Evolutionary conservation across 116 monocot genomes (phyloP).

Genomic region (Papilionanthe hybrid): DNA sequence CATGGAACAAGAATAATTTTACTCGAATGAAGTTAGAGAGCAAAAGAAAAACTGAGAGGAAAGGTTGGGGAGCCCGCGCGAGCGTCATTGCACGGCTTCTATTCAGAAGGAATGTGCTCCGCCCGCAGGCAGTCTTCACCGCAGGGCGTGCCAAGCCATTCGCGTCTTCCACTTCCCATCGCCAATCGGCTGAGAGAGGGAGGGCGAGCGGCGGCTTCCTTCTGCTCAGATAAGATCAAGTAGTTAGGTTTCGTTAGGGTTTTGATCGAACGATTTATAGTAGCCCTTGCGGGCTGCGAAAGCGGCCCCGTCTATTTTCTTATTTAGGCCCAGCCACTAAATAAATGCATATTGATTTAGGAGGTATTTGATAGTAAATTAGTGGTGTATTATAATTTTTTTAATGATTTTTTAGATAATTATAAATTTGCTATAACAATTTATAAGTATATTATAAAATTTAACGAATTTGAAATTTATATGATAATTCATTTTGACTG

Average conservation of each 20-base stretch:
- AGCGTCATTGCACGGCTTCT: constrained; percentile 7
- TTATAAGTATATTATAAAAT: too few species aligned
- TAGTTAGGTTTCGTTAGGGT: neutral
- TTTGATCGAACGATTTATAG: neutral
- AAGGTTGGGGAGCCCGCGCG: neutral
- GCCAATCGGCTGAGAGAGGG: neutral
- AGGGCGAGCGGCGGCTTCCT: constrained; percentile 4
- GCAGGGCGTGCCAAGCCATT: constrained; percentile 8
- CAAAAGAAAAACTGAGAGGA: neutral
- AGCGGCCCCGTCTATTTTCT: too few species aligned
- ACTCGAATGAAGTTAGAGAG: neutral
- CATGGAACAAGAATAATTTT: neutral
- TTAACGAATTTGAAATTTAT: too few species aligned
- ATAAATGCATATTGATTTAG: too few species aligned
- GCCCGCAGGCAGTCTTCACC: constrained; percentile 8
- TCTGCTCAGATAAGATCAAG: constrained; percentile 10
- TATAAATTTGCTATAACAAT: too few species aligned
- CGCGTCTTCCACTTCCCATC: neutral
- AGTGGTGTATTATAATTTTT: too few species aligned
- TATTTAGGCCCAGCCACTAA: too few species aligned
- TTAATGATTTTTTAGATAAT: too few species aligned
- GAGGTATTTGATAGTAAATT: too few species aligned
- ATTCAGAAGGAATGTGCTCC: constrained; percentile 3
- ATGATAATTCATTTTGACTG: too few species aligned
- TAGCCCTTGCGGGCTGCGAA: too few species aligned